Conservation (phyloP, 2,329 filamentous ascomycete species). For the Aspergillus awamori region DNA sequence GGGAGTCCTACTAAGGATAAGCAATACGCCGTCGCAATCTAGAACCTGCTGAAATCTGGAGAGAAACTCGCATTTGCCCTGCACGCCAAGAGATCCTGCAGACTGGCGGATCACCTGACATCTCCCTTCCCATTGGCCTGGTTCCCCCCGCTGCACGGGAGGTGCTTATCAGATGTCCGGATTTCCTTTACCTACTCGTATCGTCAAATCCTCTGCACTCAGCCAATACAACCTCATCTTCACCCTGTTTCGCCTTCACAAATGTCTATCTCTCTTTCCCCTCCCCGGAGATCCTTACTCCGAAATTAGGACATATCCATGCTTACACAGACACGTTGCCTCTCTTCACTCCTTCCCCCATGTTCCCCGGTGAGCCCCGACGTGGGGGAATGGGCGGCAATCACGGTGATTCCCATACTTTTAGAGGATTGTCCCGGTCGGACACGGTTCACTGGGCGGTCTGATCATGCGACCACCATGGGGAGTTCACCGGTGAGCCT, state of each 20-base stretch:
- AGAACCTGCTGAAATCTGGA: too few relatives aligned
- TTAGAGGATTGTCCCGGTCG: background rate
- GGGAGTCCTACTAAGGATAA: too few relatives aligned
- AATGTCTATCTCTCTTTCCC: too few relatives aligned
- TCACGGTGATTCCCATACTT: too few relatives aligned
- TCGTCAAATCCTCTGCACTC: background rate
- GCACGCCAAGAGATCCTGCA: conserved; percentile 2
- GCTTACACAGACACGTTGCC: background rate
- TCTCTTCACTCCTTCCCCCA: background rate
- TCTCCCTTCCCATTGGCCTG: background rate
- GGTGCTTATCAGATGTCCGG: background rate
- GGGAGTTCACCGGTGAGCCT: background rate
- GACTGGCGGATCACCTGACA: background rate
- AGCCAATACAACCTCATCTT: background rate
- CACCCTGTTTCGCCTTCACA: too few relatives aligned
- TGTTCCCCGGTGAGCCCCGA: conserved; percentile 1
- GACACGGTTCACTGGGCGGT: conserved; percentile 1
- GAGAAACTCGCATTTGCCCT: background rate
- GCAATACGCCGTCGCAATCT: too few relatives aligned
- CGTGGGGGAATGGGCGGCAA: background rate
- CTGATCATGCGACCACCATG: background rate
- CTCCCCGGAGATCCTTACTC: background rate
- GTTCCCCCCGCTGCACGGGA: background rate
- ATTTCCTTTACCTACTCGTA: background rate
- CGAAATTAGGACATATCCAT: background rate